Percentiles rank a stretch among this genome's conserved stretches.
phyloP scores from a whole-genome alignment of 805 yeast species.

The Ogataea zsoltii region DNA sequence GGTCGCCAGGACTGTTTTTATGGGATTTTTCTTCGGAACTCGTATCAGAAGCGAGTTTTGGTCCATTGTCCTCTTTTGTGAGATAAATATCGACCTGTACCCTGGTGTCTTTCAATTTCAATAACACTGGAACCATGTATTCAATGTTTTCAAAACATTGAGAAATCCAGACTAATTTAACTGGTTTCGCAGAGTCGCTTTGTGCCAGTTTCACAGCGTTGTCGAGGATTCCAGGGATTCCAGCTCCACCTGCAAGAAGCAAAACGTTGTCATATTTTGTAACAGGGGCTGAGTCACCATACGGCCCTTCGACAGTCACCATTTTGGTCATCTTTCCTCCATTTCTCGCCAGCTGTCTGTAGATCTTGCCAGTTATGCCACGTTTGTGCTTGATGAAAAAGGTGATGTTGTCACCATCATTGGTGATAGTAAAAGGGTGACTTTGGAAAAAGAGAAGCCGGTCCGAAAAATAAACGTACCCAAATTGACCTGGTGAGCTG shows the following conservation, averaged over 20 bases:
- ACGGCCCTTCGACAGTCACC: slow-evolving; percentile 65
- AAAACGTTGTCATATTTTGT: slow-evolving; percentile 50
- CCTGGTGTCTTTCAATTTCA: slow-evolving; percentile 29
- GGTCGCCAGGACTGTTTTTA: no score
- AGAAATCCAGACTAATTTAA: slow-evolving; percentile 61
- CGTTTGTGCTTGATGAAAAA: slow-evolving; percentile 49
- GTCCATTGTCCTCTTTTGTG: slow-evolving; percentile 23
- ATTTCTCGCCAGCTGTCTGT: slow-evolving; percentile 32
- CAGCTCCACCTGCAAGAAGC: slow-evolving; percentile 70
- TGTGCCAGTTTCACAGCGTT: slow-evolving; percentile 36
- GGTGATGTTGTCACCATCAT: slow-evolving; percentile 37
- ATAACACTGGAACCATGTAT: slow-evolving; percentile 44
- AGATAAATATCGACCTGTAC: slow-evolving; percentile 37
- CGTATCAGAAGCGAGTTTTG: no score
- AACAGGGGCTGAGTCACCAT: slow-evolving; percentile 54
- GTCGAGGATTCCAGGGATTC: slow-evolving; percentile 56
- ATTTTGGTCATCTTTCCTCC: slow-evolving; percentile 33
- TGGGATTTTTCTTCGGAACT: no score
- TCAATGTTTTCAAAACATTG: slow-evolving; percentile 47
- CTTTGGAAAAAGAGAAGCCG: slow-evolving; percentile 62
- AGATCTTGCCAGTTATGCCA: slow-evolving; percentile 51
- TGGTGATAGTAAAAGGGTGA: slow-evolving; percentile 66
- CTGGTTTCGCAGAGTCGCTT: slow-evolving; percentile 22
- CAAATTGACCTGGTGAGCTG: slow-evolving; percentile 57
- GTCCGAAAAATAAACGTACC: slow-evolving; percentile 55